These are phyloP conservation scores for Ceratobasidium sp. DNA, from an alignment of 1,284 basidiomycete genomes.

Conservation along the genomic window DNA sequence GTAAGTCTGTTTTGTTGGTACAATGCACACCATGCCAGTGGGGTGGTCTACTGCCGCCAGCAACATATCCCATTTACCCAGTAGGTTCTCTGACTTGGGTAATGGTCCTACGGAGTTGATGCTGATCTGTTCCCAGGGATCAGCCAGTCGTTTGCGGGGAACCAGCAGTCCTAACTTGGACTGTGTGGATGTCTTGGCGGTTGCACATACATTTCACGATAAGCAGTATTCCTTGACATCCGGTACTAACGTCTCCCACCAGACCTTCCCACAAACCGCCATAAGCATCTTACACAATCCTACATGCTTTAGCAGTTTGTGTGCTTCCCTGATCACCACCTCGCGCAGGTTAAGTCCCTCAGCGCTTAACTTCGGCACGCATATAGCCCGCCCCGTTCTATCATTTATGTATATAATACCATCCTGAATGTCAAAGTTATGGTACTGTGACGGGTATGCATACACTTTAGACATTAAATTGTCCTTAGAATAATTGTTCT, in stretches of 20 bases:
- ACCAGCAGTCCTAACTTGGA: constrained; percentile 55
- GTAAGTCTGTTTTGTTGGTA: constrained; percentile 49
- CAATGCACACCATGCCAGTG: constrained; percentile 56
- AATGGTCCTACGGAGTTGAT: constrained; percentile 65
- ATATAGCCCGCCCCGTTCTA: constrained; percentile 52
- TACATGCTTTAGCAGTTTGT: constrained; percentile 47
- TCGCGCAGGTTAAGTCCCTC: constrained; percentile 11
- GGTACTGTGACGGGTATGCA: constrained; percentile 49
- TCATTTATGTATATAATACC: constrained; percentile 54
- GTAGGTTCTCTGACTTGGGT: constrained; percentile 56
- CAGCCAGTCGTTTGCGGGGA: constrained; percentile 51
- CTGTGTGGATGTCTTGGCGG: constrained; percentile 53
- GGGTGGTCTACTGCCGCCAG: constrained; percentile 60
- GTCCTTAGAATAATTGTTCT: constrained; percentile 52
- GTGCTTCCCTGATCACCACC: constrained; percentile 32
- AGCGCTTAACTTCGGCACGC: constrained; percentile 57
- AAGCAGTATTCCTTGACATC: constrained; percentile 55
- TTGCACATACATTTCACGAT: constrained; percentile 54
- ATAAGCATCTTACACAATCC: constrained; percentile 48
- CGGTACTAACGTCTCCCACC: constrained; percentile 50
- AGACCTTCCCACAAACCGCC: constrained; percentile 46
- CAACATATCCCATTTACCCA: constrained; percentile 60
- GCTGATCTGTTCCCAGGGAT: constrained; percentile 59
- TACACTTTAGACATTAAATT: constrained; percentile 54
- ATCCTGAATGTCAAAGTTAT: constrained; percentile 54